Base-by-base conservation (phyloP, 139 green algal genomes). In the Chlamydomonas schloesseri region DNA sequence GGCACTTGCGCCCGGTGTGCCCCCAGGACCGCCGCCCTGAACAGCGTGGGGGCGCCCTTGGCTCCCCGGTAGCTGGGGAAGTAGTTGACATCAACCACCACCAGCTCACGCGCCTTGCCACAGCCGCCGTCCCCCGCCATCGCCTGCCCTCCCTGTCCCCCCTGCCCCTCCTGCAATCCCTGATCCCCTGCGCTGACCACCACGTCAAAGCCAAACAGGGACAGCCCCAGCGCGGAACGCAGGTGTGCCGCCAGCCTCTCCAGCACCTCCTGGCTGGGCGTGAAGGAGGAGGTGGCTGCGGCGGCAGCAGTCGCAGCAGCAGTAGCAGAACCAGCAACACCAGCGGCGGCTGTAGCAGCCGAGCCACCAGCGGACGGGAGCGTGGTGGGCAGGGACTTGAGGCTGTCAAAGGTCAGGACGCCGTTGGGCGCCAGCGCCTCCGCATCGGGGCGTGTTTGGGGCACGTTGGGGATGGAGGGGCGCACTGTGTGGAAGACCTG, bases 11-110 rank as follows among this genome's bases (percentile, higher is more conserved):
- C 23, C 34, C 14, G 3, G 69, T 71, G 6, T 24, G 50, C 33
- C 5, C 9, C 69, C 69, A 26, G 55, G 65, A 91, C 34, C 0
- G 88, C 83, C 11, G n/a, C 29, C 47, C 83, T 62, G 46, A 91
- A 89, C 31, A 81, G 46, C 21, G 37, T 42, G 5, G 91, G 55
- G 18, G 91, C 91, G 21, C 91, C 86, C 6, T 60, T 58, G 18
- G 93, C 84, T 24, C 89, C 92, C 55, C 88, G 74, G 85, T 93
- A 97, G 36, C 89, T 94, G 17, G 94, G 94, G 34, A 97, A 96
- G 86, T 96, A 97, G 81, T 97, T 97, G 31, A 97, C 87, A 73
- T 97, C 94, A 11, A 96, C 81, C 4, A 96, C 88, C 33, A 92
- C 85, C 33, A 84, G 33, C 47, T 93, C 85, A 87, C 68, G 28